Base-by-base conservation (phyloP, 805 yeast genomes). In the Yamadazyma insecticola region DNA sequence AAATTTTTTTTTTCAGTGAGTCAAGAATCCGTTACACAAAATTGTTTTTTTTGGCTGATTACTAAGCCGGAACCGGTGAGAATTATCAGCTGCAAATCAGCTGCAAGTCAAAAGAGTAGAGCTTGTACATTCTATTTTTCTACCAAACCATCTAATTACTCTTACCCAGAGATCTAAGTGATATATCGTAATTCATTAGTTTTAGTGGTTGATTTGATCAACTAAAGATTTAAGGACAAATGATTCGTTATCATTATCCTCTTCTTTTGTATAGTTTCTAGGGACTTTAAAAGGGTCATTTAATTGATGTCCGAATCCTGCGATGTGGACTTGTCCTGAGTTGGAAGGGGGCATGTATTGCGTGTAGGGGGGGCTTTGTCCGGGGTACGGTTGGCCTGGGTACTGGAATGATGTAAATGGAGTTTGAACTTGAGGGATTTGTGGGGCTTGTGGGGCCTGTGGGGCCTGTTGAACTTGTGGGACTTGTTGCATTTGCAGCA, bases 351-450 rank as follows among this genome's bases (percentile, higher is more conserved):
- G 21, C 21, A 7, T 18, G 26, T n/a, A n/a, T 4, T 51, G 43
- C 2, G 63, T 50, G 36, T 81, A 80, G 43, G 80, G 80, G 16
- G 75, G 69, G n/a, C n/a, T n/a, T n/a, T n/a, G n/a, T n/a, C n/a
- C n/a, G n/a, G n/a, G n/a, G n/a, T n/a, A n/a, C 26, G 9, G 16
- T 24, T 24, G 26, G 6, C 26, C 27, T 10, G 6, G 27, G 5
- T 13, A 16, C 10, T 13, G 30, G 17, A 10, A 16, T 14, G 23
- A 26, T 16, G 24, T 31, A 5, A 6, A n/a, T 24, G 13, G 23
- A 10, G 14, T 19, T 26, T 11, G 34, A 5, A n/a, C 24, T 12
- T 15, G 27, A 16, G 21, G 7, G 7, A 7, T 7, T 18, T 10
- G 7, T 18, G 7, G 21, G 48, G 88, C 10, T 18, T 18, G 21